Percentiles rank a stretch among this genome's conserved stretches.
phyloP scores from a whole-genome alignment of 345 rosid genomes.

The Heritiera fomes region DNA sequence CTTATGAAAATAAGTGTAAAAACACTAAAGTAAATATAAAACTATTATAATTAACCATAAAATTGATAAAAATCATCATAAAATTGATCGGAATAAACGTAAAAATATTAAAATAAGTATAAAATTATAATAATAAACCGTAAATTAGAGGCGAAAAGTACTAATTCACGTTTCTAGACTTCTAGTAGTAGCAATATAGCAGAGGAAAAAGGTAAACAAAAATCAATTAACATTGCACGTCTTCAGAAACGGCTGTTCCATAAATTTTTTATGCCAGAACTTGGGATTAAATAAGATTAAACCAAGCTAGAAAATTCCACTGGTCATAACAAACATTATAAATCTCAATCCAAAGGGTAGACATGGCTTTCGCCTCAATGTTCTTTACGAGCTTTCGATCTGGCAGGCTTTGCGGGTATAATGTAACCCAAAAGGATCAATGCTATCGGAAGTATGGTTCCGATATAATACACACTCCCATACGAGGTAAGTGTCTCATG shows the following conservation, averaged over 20 bases:
- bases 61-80: too few relatives aligned
- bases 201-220: background rate
- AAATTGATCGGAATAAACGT: too few relatives aligned
- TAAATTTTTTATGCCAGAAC: background rate
- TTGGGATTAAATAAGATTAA: background rate
- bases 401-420: constrained; percentile 62
- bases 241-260: constrained; percentile 8
- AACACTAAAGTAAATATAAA: too few relatives aligned
- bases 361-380: constrained; percentile 40
- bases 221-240: background rate
- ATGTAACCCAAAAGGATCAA: constrained; percentile 64
- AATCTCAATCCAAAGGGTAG: background rate
- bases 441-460: constrained; percentile 64
- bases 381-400: constrained; percentile 60
- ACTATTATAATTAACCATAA: too few relatives aligned
- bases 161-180: background rate
- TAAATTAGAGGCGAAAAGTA: too few relatives aligned
- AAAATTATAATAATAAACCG: too few relatives aligned
- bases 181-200: background rate
- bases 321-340: background rate
- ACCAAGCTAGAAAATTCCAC: constrained; percentile 1
- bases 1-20: too few relatives aligned
- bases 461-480: constrained; percentile 72
- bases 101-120: too few relatives aligned
- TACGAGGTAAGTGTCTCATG: constrained; percentile 75